A percentile compares a stretch with the other conserved stretches of the same genome.
Evolutionary conservation across 2,329 filamentous ascomycete species (phyloP).

Genomic region (Ophiosphaerella narmari): DNA sequence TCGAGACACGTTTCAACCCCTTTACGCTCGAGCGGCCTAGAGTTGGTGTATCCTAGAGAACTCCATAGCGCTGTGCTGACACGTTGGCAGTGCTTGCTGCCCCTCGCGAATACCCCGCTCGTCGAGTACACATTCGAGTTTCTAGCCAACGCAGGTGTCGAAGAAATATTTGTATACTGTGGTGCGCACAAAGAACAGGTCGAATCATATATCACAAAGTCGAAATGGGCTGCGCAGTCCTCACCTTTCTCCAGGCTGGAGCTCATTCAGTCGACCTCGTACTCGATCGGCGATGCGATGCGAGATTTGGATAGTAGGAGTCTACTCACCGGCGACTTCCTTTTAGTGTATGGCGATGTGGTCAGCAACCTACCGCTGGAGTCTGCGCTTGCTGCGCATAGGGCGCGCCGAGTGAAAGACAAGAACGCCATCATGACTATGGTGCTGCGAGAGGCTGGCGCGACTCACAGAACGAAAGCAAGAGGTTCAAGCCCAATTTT

Average conservation of each 20-base stretch:
- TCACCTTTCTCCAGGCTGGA: slow-evolving; percentile 81
- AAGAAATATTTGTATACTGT: slow-evolving; percentile 91
- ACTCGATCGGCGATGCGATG: slow-evolving; percentile 90
- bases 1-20: slow-evolving; percentile 87
- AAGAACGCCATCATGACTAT: slow-evolving; percentile 99
- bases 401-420: slow-evolving; percentile 77
- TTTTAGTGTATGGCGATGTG: slow-evolving; percentile 90
- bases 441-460: slow-evolving; percentile 78
- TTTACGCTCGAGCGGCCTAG: slow-evolving; percentile 88
- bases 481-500: slow-evolving; percentile 80
- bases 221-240: slow-evolving; percentile 73
- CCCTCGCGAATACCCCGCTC: slow-evolving; percentile 88
- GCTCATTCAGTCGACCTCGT: slow-evolving; percentile 84
- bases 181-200: slow-evolving; percentile 85
- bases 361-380: slow-evolving; percentile 90
- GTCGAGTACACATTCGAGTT: slow-evolving; percentile 99
- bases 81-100: slow-evolving; percentile 75
- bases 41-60: slow-evolving; percentile 57
- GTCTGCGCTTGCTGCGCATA: slow-evolving; percentile 74
- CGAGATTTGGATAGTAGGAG: slow-evolving; percentile 87
- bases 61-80: slow-evolving; percentile 23
- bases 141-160: slow-evolving; percentile 91
- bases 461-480: slow-evolving; percentile 75
- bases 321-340: slow-evolving; percentile 86
- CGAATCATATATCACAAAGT: slow-evolving; percentile 80